Evolutionary conservation across 1,284 basidiomycete genomes (phyloP).

Genomic region (Sphaerobolus stellatus): DNA sequence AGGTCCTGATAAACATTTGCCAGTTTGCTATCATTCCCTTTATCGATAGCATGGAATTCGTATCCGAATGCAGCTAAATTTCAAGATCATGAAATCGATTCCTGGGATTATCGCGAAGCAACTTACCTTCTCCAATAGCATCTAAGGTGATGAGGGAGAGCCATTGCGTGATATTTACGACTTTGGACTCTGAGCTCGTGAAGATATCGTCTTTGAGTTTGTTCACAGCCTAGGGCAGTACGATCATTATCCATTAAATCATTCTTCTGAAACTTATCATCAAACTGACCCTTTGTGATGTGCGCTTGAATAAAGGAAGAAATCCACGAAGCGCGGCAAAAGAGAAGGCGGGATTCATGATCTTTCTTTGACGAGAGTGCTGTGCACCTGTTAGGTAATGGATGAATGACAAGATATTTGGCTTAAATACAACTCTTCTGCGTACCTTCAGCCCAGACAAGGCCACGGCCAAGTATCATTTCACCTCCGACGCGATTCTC

Average conservation of each 20-base stretch:
- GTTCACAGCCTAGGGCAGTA: slow-evolving; percentile 18
- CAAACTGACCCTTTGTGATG: slow-evolving; percentile 17
- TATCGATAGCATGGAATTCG: slow-evolving; percentile 22
- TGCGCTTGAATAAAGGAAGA: slow-evolving; percentile 19
- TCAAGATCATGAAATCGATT: neutral
- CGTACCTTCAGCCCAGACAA: slow-evolving; percentile 1
- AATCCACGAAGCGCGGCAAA: slow-evolving; percentile 20
- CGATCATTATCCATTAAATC: neutral
- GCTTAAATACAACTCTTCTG: neutral
- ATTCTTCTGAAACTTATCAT: neutral
- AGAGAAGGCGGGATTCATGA: slow-evolving; percentile 31
- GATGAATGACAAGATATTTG: neutral
- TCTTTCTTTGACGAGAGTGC: slow-evolving; percentile 31
- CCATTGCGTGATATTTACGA: slow-evolving; percentile 20
- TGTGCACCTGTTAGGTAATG: slow-evolving; percentile 21
- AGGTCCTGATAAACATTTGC: slow-evolving; percentile 16
- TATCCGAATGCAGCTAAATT: slow-evolving; percentile 23
- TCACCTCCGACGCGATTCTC: neutral
- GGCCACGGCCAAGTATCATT: neutral
- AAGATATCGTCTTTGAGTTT: slow-evolving; percentile 22
- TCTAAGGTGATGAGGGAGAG: slow-evolving; percentile 29
- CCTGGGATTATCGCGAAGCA: neutral
- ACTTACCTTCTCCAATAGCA: slow-evolving; percentile 28
- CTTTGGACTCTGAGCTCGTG: slow-evolving; percentile 10
- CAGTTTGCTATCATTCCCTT: slow-evolving; percentile 12